Base-by-base conservation (phyloP, 768 basidiomycete species). In the Xerocomellus chrysenteron region DNA sequence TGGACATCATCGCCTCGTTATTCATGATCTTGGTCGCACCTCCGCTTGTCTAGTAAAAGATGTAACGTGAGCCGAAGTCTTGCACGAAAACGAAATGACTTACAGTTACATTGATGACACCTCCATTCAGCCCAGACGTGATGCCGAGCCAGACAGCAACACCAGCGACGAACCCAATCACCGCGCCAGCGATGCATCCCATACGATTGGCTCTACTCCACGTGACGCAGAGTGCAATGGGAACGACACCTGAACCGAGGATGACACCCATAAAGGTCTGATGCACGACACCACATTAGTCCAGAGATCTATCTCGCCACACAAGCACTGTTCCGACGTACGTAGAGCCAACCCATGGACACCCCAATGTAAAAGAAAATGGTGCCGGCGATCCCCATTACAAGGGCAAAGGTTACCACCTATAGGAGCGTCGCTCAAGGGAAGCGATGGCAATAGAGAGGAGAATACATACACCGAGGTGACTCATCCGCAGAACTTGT, bases 291-390 rank as follows among this genome's bases (percentile, higher is more conserved):
- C 40, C 10, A 47, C 32, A 43, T 47, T 47, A 51, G 37, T 11
- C 45, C 41, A 26, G 14, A 24, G 24, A 36, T 28, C 28, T 33
- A n/a, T 47, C 26, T 3, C 30, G 2, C 30, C 17, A n/a, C 19
- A 35, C 14, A 21, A 12, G 5, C 28, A 41, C n/a, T n/a, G 24
- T 35, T 44, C 8, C 39, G 24, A 78, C 87, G 48, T 61, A 91
- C 88, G 62, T 94, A 94, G 53, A 95, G 85, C 91, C 92, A 95
- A 21, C 93, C 93, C 88, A 95, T 88, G 26, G 88, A 91, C 28
- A 95, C 86, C 8, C 93, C 93, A 60, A 94, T 92, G 69, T 89
- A 94, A 73, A 77, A 92, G 78, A 96, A 96, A 50, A 92, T 87
- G 32, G 89, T 70, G 0, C 92, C 92, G 0, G 88, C 86, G n/a